Percentiles rank a stretch among this genome's conserved stretches.
Conservation (phyloP, 768 basidiomycete genomes). For the Boletus sp. region DNA sequence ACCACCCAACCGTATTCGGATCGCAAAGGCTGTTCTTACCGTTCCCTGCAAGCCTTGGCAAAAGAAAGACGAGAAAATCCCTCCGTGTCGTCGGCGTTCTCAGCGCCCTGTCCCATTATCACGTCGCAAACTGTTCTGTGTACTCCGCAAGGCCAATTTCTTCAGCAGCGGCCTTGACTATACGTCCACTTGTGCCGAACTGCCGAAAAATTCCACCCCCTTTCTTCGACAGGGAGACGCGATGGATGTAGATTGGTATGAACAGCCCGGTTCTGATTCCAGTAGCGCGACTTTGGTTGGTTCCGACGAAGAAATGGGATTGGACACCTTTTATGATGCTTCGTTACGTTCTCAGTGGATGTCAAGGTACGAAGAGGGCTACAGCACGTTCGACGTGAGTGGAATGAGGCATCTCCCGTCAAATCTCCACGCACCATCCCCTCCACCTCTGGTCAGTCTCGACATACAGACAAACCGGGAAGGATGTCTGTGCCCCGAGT, state of each 20-base stretch:
- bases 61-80: background rate
- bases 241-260: background rate
- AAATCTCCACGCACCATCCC: background rate
- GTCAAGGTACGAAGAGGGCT: constrained; percentile 10
- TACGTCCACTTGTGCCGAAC: background rate
- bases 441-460: background rate
- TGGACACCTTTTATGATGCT: constrained; percentile 6
- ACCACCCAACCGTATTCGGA: constrained; percentile 1
- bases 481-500: constrained; percentile 23
- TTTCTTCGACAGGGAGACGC: background rate
- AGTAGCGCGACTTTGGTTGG: background rate
- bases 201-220: background rate
- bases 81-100: background rate
- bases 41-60: background rate
- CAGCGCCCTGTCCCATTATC: background rate
- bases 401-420: background rate
- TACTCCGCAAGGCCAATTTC: background rate
- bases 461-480: background rate
- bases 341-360: constrained; percentile 12
- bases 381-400: background rate
- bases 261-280: background rate
- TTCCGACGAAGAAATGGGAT: background rate
- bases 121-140: background rate
- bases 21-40: background rate
- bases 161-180: background rate